Conservation (phyloP, 441 rosid species). For the Adansonia rubrostipa region DNA sequence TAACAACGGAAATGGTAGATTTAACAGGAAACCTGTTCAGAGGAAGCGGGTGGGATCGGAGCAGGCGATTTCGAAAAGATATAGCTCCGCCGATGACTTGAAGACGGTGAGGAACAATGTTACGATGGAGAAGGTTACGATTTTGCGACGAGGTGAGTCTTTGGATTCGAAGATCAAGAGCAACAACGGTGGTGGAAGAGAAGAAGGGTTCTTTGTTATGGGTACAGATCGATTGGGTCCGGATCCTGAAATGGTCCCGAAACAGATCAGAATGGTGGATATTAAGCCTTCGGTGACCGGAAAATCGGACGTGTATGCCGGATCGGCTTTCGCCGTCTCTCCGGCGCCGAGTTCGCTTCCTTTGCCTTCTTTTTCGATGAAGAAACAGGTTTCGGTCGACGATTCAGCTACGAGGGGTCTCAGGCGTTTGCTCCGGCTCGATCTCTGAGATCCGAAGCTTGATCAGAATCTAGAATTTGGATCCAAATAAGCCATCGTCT, state of each 20-base stretch:
- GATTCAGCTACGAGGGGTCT: conserved; percentile 86
- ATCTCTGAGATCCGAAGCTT: conserved; percentile 37
- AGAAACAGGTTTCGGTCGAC: conserved; percentile 51
- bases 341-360: conserved; percentile 93
- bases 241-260: conserved; percentile 36
- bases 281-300: conserved; percentile 18
- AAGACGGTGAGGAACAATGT: conserved; percentile 32
- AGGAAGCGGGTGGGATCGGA: conserved; percentile 44
- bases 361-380: conserved; percentile 77
- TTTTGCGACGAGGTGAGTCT: conserved; percentile 72
- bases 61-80: conserved; percentile 37
- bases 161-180: conserved; percentile 55
- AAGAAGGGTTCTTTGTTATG: conserved; percentile 22
- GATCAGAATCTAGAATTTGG: not conserved
- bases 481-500: not conserved
- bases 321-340: conserved; percentile 77
- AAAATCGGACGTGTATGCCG: conserved; percentile 62
- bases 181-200: conserved; percentile 18
- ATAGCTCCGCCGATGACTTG: conserved; percentile 38
- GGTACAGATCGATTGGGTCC: conserved; percentile 37
- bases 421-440: conserved; percentile 80
- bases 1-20: conserved; percentile 30
- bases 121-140: conserved; percentile 51
- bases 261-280: conserved; percentile 33
- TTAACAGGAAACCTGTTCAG: conserved; percentile 50